phyloP scores from a whole-genome alignment of 106 monocot species.

The Dendrobium huoshanense region DNA sequence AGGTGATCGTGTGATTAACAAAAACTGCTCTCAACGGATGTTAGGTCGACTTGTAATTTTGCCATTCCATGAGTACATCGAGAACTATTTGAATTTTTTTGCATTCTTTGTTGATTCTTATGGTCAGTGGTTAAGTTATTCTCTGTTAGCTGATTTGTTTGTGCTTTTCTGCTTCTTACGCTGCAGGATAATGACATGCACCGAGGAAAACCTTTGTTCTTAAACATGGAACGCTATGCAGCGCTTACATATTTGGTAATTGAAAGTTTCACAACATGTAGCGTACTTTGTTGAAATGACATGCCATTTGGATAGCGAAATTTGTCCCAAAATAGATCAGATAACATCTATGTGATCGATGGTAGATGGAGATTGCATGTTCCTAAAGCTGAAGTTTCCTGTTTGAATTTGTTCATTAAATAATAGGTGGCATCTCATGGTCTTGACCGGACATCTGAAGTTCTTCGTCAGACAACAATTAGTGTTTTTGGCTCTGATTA shows the following conservation, averaged over 20 bases:
- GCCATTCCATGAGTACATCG: neutral
- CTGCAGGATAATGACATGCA: constrained; percentile 69
- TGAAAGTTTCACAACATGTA: neutral
- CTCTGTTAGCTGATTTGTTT: constrained; percentile 1
- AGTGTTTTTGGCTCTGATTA: constrained; percentile 29
- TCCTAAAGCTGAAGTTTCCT: neutral
- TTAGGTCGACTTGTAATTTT: neutral
- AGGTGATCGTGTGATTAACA: neutral
- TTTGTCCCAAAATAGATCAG: neutral
- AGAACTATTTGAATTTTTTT: neutral
- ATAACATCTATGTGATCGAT: neutral
- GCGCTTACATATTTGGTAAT: constrained; percentile 73
- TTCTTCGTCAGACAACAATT: constrained; percentile 56
- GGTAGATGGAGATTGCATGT: neutral
- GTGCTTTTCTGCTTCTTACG: neutral
- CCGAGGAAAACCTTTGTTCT: constrained; percentile 75
- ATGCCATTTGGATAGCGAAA: neutral
- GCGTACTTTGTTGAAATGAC: neutral
- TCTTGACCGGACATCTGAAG: constrained; percentile 60
- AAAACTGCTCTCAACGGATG: neutral
- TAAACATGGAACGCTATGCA: constrained; percentile 71
- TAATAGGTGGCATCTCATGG: constrained; percentile 73
- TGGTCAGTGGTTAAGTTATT: neutral
- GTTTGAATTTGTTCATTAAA: neutral
- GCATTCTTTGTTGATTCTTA: constrained; percentile 5